Base-by-base conservation (phyloP, 768 basidiomycete genomes). In the Panellus pusillus region DNA sequence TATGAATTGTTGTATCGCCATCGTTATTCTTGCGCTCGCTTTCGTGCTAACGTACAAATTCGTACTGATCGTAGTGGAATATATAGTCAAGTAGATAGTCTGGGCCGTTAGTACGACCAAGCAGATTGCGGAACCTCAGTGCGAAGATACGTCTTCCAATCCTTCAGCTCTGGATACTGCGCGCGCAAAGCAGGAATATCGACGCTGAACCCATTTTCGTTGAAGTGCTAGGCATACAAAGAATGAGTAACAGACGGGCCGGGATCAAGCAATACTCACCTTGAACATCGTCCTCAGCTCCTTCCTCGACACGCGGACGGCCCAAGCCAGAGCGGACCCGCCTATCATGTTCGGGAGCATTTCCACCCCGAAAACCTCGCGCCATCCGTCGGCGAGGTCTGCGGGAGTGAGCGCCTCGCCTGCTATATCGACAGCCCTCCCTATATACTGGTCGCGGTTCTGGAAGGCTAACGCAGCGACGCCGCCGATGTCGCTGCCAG, bases 241-340 rank as follows among this genome's bases (percentile, higher is more conserved):
- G 11, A 19, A 19, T 44, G 20, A 37, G 35, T 36, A 20, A 31
- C 13, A 36, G 9, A 20, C 8, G 12, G 20, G 8, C 12, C 2
- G 3, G 17, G 6, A 40, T 38, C 9, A 41, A 4, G 4, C 14
- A 24, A 9, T 2, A 37, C 45, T 5, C 31, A 44, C 56, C 51
- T 52, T 43, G 47, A 57, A 57, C 56, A 57, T 57, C 18, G 44
- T 15, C 36, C 51, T 28, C 9, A 57, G 5, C 42, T 57, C 56
- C 20, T 39, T 44, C 28, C 14, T 45, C 9, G 32, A 50, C 35
- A 7, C 9, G 4, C 51, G 41, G 9, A 45, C 19, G 1, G 43
- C 41, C 47, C 47, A 48, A 6, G 47, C 36, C 6, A 53, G 28
- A 2, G 47, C 20, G 9, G 9, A 28, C 14, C 51, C 45, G 5